Conservation (phyloP, 1,284 basidiomycete species). For the Irpex lacteus region DNA sequence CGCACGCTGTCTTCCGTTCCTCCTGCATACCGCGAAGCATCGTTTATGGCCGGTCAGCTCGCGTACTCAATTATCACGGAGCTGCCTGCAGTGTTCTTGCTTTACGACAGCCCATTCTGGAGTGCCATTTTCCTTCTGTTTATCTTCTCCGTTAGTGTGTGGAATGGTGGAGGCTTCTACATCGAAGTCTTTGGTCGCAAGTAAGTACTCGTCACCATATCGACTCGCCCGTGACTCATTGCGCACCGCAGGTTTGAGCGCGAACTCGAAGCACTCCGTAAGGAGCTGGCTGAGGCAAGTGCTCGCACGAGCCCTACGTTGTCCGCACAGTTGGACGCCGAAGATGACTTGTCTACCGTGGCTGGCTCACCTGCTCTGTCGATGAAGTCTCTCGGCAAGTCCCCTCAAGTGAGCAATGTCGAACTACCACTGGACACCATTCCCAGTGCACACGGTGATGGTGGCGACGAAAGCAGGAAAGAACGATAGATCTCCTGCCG, state of each 20-base stretch:
- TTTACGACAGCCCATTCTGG: slow-evolving; percentile 76
- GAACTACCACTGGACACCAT: slow-evolving; percentile 20
- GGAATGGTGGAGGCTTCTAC: slow-evolving; percentile 86
- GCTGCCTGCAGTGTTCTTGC: slow-evolving; percentile 77
- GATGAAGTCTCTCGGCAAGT: slow-evolving; percentile 18
- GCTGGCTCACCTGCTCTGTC: slow-evolving; percentile 23
- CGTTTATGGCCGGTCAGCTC: slow-evolving; percentile 51
- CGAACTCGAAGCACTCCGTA: slow-evolving; percentile 84
- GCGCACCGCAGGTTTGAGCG: slow-evolving; percentile 71
- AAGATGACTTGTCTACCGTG: slow-evolving; percentile 25
- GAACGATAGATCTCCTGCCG: slow-evolving; percentile 9
- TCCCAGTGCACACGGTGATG: not conserved
- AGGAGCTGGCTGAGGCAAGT: slow-evolving; percentile 73
- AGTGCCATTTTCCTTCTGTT: slow-evolving; percentile 74
- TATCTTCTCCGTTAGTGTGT: slow-evolving; percentile 80
- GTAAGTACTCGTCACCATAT: slow-evolving; percentile 42
- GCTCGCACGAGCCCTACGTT: slow-evolving; percentile 46
- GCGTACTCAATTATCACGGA: slow-evolving; percentile 87
- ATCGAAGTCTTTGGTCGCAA: slow-evolving; percentile 95
- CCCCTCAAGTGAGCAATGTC: slow-evolving; percentile 20
- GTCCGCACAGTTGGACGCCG: slow-evolving; percentile 26
- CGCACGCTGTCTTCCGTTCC: slow-evolving; percentile 59
- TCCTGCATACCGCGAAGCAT: slow-evolving; percentile 60
- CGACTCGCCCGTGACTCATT: slow-evolving; percentile 5
- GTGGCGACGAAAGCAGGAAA: slow-evolving; percentile 11